phyloP scores from a whole-genome alignment of 2,329 filamentous ascomycete genomes.

The Penicillium sp. region DNA sequence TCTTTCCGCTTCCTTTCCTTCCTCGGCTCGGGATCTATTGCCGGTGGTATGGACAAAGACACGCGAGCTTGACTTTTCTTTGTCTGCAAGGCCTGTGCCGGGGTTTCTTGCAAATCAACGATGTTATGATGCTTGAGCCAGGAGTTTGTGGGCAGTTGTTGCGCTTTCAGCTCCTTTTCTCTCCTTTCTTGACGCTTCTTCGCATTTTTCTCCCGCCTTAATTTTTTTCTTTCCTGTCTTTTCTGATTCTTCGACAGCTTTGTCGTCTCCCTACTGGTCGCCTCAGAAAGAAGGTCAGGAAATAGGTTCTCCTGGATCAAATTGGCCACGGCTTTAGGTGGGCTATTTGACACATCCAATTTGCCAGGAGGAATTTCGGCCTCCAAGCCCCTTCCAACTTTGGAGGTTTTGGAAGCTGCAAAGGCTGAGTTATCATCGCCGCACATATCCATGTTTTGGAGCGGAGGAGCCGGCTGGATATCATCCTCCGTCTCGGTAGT shows the following conservation, averaged over 20 bases:
- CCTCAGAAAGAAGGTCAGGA: neutral
- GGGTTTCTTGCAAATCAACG: neutral
- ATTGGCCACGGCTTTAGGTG: neutral
- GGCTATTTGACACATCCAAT: neutral
- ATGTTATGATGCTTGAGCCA: neutral
- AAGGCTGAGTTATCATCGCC: too few species aligned
- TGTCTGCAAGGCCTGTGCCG: neutral
- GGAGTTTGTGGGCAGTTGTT: neutral
- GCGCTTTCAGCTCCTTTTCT: neutral
- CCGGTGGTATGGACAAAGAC: neutral
- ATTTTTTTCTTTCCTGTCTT: neutral
- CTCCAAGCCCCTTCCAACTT: neutral
- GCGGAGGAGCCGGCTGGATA: neutral
- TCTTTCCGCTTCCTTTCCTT: conserved; percentile 15
- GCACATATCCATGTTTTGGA: neutral
- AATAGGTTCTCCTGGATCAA: neutral
- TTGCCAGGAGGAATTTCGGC: neutral
- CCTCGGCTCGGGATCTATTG: neutral
- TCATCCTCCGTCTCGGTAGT: neutral
- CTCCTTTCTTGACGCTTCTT: neutral
- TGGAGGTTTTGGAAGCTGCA: neutral
- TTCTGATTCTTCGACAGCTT: conserved; percentile 5
- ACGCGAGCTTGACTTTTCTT: neutral
- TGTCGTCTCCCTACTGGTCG: neutral
- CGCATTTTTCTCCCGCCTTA: neutral